These are phyloP conservation scores for Coleophoma eucalyptorum DNA, from an alignment of 2,329 filamentous ascomycete genomes.

Conservation along the genomic window DNA sequence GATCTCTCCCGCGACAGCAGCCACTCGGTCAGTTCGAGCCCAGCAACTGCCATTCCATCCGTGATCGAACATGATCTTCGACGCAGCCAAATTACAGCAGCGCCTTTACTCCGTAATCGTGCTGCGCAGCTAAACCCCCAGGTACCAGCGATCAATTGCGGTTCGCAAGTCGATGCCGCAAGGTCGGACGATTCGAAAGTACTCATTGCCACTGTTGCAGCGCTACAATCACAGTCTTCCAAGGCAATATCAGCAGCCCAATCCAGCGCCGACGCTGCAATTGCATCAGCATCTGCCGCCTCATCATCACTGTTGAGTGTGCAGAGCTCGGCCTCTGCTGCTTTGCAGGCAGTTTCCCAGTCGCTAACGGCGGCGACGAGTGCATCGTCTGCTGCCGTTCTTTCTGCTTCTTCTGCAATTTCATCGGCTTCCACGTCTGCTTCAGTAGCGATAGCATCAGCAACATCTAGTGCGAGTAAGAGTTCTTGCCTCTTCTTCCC, in stretches of 20 bases:
- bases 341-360: not conserved
- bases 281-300: not conserved
- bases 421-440: not conserved
- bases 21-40: not conserved
- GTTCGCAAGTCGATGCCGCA: constrained; percentile 12
- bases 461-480: not conserved
- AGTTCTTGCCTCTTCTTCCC: too few species aligned
- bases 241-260: constrained; percentile 17
- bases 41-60: not conserved
- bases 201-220: not conserved
- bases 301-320: not conserved
- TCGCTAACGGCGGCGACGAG: not conserved
- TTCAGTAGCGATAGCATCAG: not conserved
- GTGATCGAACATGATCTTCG: too few species aligned
- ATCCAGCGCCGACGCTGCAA: not conserved
- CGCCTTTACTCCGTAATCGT: constrained; percentile 18
- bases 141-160: constrained; percentile 5
- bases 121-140: constrained; percentile 15
- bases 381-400: not conserved
- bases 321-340: not conserved
- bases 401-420: not conserved
- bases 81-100: constrained; percentile 15
- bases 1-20: not conserved
- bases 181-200: not conserved
- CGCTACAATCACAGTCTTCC: constrained; percentile 15